These are phyloP conservation scores for Sporothrix inflata DNA, from an alignment of 2,329 filamentous ascomycete species.

Conservation along the genomic window DNA sequence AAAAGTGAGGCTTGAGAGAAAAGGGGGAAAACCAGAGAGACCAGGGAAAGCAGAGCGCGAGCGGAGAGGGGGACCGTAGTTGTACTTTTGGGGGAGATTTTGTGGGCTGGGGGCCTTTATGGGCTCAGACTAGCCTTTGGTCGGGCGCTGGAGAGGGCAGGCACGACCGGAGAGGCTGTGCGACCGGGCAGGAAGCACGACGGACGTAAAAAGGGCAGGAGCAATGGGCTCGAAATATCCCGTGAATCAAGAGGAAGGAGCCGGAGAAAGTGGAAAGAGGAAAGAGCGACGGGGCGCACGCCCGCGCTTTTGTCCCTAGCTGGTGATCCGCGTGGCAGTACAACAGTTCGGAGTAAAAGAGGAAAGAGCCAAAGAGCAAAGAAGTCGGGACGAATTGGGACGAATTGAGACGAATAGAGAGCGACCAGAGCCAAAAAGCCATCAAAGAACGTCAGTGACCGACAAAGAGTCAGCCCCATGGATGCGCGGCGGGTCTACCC, in stretches of 20 bases:
- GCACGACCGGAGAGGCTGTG: conserved; percentile 1
- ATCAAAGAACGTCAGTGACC: not conserved
- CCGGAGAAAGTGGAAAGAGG: not conserved
- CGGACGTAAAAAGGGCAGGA: not conserved
- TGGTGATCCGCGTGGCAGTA: not conserved
- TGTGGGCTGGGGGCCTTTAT: not conserved
- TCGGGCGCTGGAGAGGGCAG: not conserved
- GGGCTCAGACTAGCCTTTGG: not conserved
- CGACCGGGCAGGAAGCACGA: conserved; percentile 14
- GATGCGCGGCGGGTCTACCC: not conserved
- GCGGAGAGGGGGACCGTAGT: not conserved
- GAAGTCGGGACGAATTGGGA: not conserved
- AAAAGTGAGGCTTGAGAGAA: not conserved
- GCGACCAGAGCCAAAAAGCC: not conserved
- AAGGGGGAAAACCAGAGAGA: too few relatives aligned
- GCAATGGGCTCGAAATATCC: not conserved
- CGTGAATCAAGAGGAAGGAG: not conserved
- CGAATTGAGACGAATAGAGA: not conserved
- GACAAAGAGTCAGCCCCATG: not conserved
- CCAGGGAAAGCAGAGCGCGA: not conserved
- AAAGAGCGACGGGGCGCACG: not conserved
- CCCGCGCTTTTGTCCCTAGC: not conserved
- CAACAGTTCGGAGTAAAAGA: too few relatives aligned
- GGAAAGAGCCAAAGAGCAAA: not conserved
- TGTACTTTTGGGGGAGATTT: not conserved